Base-by-base conservation (phyloP, 2,329 filamentous ascomycete species). In the Nectriaceae sp. region DNA sequence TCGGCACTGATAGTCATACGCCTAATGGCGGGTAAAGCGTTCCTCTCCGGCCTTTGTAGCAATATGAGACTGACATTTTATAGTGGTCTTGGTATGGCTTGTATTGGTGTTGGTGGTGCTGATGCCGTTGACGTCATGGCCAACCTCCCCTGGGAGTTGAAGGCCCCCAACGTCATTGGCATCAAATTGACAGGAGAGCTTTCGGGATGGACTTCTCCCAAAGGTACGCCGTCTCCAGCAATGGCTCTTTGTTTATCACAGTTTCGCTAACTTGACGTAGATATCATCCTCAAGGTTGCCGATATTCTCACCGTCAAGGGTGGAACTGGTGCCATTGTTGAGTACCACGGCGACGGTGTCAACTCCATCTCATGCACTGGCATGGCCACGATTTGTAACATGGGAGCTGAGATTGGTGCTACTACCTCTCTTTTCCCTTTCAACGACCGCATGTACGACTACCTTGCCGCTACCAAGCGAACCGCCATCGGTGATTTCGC, bases 71-170 rank as follows among this genome's bases (percentile, higher is more conserved):
- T n/a, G n/a, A n/a, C n/a, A n/a, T n/a, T n/a, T n/a, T n/a, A n/a
- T n/a, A n/a, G 93, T 80, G 93, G 93, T 83, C 87, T 97, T 50
- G 92, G 91, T 71, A 96, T 95, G 87, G 85, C 83, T 65, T 89
- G 90, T 52, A 96, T 97, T 68, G 93, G 92, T 85, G 93, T 97
- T 56, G 93, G 94, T 77, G 93, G 94, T 83, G 94, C 93, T 68
- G 94, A 97, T 76, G 94, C 94, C 50, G 94, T 97, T 65, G 94
- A 99, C 75, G 94, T 97, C 65, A 96, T 99, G 90, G 91, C 92
- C 66, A 88, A 90, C 75, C 84, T 96, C 60, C 93, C 93, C 52
- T 97, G 94, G 94, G 94, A 99, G 74, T 78, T 99, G 65, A 97
- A 97, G 83, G 93, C 94, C 52, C 94, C 94, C 55, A 97, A 97